phyloP scores from a whole-genome alignment of 1,284 basidiomycete genomes.

The Fomitopsis palustris region DNA sequence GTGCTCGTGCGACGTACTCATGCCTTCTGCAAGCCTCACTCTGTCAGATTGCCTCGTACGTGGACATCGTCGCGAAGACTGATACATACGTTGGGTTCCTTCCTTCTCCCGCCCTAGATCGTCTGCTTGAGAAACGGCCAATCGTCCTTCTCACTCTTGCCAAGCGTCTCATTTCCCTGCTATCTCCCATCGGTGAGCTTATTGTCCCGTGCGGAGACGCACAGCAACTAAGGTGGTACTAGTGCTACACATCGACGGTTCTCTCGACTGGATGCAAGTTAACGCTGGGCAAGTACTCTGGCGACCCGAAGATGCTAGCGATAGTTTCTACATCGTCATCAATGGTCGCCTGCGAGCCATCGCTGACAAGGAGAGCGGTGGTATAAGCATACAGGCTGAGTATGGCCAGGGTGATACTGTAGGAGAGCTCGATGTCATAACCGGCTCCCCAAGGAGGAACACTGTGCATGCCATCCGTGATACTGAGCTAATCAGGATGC shows the following conservation, averaged over 20 bases:
- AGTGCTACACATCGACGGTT: slow-evolving; percentile 97
- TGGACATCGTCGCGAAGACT: slow-evolving; percentile 95
- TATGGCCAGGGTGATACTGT: slow-evolving; percentile 91
- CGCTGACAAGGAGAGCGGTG: slow-evolving; percentile 64
- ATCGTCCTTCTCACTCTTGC: slow-evolving; percentile 96
- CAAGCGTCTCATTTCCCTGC: slow-evolving; percentile 89
- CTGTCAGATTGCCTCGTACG: slow-evolving; percentile 90
- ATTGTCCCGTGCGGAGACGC: too few relatives aligned
- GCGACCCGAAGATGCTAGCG: slow-evolving; percentile 85
- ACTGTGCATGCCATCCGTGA: slow-evolving; percentile 98
- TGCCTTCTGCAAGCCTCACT: slow-evolving; percentile 63
- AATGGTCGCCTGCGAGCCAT: slow-evolving; percentile 93
- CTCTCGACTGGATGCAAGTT: slow-evolving; percentile 98
- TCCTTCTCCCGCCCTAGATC: slow-evolving; percentile 84
- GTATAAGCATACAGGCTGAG: slow-evolving; percentile 84
- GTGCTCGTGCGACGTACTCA: slow-evolving; percentile 3
- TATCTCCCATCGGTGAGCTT: slow-evolving; percentile 81
- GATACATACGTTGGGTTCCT: slow-evolving; percentile 97
- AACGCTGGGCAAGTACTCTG: slow-evolving; percentile 92
- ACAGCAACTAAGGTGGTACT: not conserved
- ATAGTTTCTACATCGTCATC: slow-evolving; percentile 98
- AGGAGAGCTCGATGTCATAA: slow-evolving; percentile 97
- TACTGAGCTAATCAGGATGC: slow-evolving; percentile 97
- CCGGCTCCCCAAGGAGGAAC: slow-evolving; percentile 81
- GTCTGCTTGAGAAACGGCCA: slow-evolving; percentile 88